Conservation (phyloP, 1,139 yeast genomes). For the Magnusiomyces suaveolens region DNA sequence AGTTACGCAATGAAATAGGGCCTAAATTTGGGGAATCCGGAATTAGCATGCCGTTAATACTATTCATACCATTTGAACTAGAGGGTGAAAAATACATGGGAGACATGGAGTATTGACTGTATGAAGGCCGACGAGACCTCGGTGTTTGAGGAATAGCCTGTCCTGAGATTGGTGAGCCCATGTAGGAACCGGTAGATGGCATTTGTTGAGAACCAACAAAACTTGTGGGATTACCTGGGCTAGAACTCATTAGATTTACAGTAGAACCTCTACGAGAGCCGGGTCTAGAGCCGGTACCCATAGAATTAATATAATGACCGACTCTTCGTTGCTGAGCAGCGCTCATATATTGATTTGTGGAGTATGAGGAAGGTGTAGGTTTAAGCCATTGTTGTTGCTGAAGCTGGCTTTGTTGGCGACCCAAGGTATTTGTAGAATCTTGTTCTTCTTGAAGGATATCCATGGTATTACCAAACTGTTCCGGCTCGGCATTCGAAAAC, state of each 20-base stretch:
- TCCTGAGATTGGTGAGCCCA: slow-evolving; percentile 4
- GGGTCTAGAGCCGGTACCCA: background rate
- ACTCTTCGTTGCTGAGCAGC: slow-evolving; percentile 16
- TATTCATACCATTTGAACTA: background rate
- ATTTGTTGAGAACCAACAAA: background rate
- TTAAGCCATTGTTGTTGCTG: slow-evolving; percentile 9
- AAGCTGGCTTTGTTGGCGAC: slow-evolving; percentile 2
- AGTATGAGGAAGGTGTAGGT: slow-evolving; percentile 10
- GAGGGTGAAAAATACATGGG: background rate
- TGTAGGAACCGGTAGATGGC: too few species aligned
- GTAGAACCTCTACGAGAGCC: slow-evolving; percentile 8
- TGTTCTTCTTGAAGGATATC: slow-evolving; percentile 5
- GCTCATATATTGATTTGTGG: slow-evolving; percentile 11
- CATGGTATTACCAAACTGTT: background rate
- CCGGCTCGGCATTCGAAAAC: slow-evolving; percentile 4
- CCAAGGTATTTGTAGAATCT: too few species aligned
- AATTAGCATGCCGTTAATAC: slow-evolving; percentile 2
- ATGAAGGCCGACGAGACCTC: slow-evolving; percentile 5
- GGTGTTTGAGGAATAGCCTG: slow-evolving; percentile 9
- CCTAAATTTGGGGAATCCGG: slow-evolving; percentile 14
- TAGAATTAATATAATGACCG: slow-evolving; percentile 13
- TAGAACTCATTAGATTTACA: slow-evolving; percentile 5
- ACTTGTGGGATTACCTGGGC: background rate
- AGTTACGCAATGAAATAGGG: slow-evolving; percentile 12
- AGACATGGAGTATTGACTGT: background rate